phyloP scores from a whole-genome alignment of 2,329 filamentous ascomycete species.

The Raffaelea albimanens region DNA sequence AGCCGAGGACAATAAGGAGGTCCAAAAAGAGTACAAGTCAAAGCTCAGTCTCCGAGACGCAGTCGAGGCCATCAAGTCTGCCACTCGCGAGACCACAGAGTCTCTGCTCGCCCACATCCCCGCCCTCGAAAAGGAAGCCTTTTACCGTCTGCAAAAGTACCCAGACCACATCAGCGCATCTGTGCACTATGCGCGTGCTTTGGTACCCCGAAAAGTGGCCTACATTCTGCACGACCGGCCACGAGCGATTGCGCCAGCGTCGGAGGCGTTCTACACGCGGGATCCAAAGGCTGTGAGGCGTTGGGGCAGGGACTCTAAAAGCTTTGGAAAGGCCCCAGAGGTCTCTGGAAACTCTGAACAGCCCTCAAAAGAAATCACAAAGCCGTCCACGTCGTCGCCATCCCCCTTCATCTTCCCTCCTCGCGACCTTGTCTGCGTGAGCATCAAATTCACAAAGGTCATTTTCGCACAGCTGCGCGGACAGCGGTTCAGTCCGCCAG shows the following conservation, averaged over 20 bases:
- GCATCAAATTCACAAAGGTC: conserved; percentile 75
- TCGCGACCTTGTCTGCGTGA: conserved; percentile 67
- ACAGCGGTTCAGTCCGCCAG: conserved; percentile 66
- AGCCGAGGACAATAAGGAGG: no score
- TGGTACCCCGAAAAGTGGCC: conserved; percentile 73
- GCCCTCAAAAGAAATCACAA: no score
- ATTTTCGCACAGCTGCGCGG: conserved; percentile 85
- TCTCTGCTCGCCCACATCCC: conserved; percentile 63
- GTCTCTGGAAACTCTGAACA: no score
- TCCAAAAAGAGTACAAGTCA: background rate
- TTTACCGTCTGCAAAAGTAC: conserved; percentile 79
- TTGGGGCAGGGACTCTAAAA: conserved; percentile 19
- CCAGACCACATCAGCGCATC: conserved; percentile 65
- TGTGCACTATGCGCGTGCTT: conserved; percentile 65
- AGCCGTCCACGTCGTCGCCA: no score
- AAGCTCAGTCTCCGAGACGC: conserved; percentile 62
- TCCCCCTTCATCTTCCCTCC: no score
- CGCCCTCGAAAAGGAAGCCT: conserved; percentile 77
- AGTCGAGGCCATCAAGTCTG: conserved; percentile 46
- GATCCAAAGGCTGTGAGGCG: conserved; percentile 69
- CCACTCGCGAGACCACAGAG: conserved; percentile 41
- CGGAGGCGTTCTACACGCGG: conserved; percentile 87
- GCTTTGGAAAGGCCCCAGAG: background rate
- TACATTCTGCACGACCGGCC: conserved; percentile 68
- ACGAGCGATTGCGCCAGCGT: conserved; percentile 67